These are phyloP conservation scores for Galium porrigens DNA, from an alignment of 305 asterid genomes.

Conservation along the genomic window DNA sequence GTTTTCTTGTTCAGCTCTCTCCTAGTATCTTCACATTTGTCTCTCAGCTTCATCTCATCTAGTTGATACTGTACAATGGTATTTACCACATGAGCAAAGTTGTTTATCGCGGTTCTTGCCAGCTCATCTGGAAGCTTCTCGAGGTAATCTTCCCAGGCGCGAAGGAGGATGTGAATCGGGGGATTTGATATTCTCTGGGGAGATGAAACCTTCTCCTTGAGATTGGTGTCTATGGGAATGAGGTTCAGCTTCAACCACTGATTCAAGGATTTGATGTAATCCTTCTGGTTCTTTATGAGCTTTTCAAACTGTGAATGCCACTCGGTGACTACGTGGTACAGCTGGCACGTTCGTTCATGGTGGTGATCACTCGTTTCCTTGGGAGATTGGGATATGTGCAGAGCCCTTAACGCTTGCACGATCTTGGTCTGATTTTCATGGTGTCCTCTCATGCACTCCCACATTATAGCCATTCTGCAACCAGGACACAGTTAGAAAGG, in stretches of 20 bases:
- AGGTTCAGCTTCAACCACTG: constrained; percentile 70
- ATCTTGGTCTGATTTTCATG: constrained; percentile 55
- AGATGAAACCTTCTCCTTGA: constrained; percentile 71
- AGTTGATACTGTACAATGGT: constrained; percentile 56
- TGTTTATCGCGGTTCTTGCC: constrained; percentile 52
- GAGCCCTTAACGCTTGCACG: constrained; percentile 38
- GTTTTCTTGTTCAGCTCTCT: constrained; percentile 52
- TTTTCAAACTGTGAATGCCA: constrained; percentile 65
- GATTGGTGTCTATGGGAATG: constrained; percentile 71
- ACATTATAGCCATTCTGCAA: constrained; percentile 81
- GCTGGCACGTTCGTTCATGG: constrained; percentile 63
- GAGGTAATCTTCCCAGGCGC: constrained; percentile 54
- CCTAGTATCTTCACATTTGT: constrained; percentile 49
- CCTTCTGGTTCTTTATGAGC: constrained; percentile 54
- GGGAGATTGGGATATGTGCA: constrained; percentile 57
- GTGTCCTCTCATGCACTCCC: constrained; percentile 66
- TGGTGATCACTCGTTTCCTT: constrained; percentile 84
- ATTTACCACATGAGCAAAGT: constrained; percentile 55
- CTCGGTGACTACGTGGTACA: constrained; percentile 65
- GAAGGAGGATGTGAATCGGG: constrained; percentile 48
- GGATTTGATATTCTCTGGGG: constrained; percentile 63
- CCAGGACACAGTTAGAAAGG: background rate
- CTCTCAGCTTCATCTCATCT: constrained; percentile 67
- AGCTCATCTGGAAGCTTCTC: constrained; percentile 75
- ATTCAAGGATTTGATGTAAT: constrained; percentile 55